Percentiles rank a stretch among this genome's conserved stretches.
phyloP scores from a whole-genome alignment of 192 early-diverging fungal species.

The Coemansia sp. region DNA sequence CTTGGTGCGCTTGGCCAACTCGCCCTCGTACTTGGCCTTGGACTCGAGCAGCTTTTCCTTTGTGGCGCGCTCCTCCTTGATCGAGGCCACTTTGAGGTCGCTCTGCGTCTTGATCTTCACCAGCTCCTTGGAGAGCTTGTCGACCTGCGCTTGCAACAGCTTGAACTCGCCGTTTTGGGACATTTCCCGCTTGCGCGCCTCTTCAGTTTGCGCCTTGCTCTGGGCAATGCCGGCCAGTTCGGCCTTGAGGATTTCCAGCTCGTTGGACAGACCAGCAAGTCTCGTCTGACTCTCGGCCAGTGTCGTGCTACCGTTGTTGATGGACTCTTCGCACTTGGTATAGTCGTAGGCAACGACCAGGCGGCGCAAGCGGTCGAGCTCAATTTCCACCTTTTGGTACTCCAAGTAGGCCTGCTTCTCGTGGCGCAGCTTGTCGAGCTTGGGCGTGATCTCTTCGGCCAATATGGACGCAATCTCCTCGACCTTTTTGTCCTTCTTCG shows the following conservation, averaged over 20 bases:
- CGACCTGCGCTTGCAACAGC: constrained; percentile 71
- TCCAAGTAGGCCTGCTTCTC: constrained; percentile 90
- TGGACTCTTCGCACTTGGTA: constrained; percentile 66
- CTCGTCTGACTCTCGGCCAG: constrained; percentile 29
- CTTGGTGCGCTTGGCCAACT: constrained; percentile 34
- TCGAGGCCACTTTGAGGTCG: constrained; percentile 75
- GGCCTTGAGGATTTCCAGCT: constrained; percentile 59
- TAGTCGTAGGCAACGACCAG: constrained; percentile 87
- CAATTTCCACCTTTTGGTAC: constrained; percentile 89
- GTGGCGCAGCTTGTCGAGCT: constrained; percentile 84
- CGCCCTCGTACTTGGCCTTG: constrained; percentile 34
- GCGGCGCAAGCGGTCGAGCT: constrained; percentile 82
- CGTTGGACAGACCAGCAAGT: constrained; percentile 42
- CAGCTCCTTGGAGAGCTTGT: constrained; percentile 77
- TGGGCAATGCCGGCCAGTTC: constrained; percentile 70
- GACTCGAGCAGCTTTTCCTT: constrained; percentile 34
- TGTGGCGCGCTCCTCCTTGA: constrained; percentile 71
- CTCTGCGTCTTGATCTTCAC: constrained; percentile 84
- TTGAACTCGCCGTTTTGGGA: constrained; percentile 66
- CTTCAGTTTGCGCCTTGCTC: constrained; percentile 58
- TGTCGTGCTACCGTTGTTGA: constrained; percentile 43
- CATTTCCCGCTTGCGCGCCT: constrained; percentile 58
- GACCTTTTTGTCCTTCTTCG: constrained; percentile 95
- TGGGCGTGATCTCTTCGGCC: constrained; percentile 88
- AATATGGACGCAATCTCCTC: constrained; percentile 87